Percentiles rank a stretch among this genome's conserved stretches.
phyloP scores from a whole-genome alignment of 1,284 basidiomycete genomes.

The Rhodofomes roseus region DNA sequence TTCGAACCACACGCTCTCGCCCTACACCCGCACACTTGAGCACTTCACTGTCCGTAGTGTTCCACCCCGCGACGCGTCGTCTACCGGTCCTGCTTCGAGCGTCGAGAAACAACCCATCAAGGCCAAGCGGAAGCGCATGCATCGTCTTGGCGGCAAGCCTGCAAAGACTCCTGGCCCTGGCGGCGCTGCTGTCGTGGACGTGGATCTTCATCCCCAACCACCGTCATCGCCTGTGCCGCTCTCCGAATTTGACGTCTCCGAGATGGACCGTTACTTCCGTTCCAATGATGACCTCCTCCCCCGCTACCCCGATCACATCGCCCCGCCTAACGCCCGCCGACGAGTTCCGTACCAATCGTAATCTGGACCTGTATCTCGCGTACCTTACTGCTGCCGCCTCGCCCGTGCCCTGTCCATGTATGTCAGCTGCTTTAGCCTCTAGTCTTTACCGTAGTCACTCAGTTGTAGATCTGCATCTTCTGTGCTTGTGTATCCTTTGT shows the following conservation, averaged over 20 bases:
- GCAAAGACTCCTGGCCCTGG: constrained; percentile 13
- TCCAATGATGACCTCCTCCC: constrained; percentile 40
- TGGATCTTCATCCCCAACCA: too few species aligned
- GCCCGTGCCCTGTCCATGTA: constrained; percentile 5
- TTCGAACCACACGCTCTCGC: constrained; percentile 88
- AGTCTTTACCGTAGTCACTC: constrained; percentile 13
- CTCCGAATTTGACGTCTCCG: constrained; percentile 67
- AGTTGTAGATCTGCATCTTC: constrained; percentile 18
- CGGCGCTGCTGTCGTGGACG: constrained; percentile 4
- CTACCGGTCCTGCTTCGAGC: constrained; percentile 24
- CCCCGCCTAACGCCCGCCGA: constrained; percentile 24
- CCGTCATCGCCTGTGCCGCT: constrained; percentile 21
- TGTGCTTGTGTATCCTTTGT: neutral
- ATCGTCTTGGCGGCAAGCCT: constrained; percentile 56
- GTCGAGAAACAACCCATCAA: constrained; percentile 55
- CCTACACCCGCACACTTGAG: constrained; percentile 83
- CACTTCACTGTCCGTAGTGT: constrained; percentile 89
- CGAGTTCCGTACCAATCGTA: constrained; percentile 21
- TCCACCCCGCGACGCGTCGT: constrained; percentile 49
- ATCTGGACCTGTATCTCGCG: constrained; percentile 8
- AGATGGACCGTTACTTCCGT: constrained; percentile 77
- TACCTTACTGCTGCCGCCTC: constrained; percentile 4
- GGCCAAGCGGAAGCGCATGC: constrained; percentile 74
- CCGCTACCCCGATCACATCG: constrained; percentile 23
- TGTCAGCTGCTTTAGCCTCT: constrained; percentile 2